Conservation (phyloP, 805 yeast species). For the Clavispora asparagi region DNA sequence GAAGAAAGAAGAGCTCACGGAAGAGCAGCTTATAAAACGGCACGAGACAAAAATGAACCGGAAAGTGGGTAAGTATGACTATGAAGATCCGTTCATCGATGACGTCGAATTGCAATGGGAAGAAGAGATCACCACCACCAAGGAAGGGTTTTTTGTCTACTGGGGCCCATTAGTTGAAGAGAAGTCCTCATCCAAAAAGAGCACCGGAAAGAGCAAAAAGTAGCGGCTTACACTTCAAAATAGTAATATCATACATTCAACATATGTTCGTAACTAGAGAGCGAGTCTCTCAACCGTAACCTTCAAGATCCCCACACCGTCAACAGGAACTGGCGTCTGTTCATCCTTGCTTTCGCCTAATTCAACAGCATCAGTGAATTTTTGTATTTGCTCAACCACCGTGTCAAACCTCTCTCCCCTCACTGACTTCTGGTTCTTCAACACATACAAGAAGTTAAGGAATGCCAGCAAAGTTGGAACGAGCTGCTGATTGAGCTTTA, state of each 20-base stretch:
- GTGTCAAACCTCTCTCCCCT: constrained; percentile 10
- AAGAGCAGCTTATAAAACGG: constrained; percentile 40
- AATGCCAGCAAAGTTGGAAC: constrained; percentile 48
- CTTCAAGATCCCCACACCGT: constrained; percentile 29
- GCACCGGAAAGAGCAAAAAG: constrained; percentile 23
- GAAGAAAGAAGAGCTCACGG: constrained; percentile 27
- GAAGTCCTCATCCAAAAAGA: constrained; percentile 23
- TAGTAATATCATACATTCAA: background rate
- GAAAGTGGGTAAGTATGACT: constrained; percentile 86
- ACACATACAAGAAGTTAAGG: constrained; percentile 46
- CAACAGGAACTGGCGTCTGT: constrained; percentile 16
- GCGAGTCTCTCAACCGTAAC: constrained; percentile 32
- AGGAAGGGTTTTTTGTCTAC: constrained; percentile 93
- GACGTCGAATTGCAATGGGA: constrained; percentile 91
- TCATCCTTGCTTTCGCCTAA: constrained; percentile 15
- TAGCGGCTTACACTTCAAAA: background rate
- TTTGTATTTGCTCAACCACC: constrained; percentile 13
- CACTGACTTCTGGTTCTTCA: constrained; percentile 20
- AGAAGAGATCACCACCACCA: constrained; percentile 86
- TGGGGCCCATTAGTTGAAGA: constrained; percentile 83
- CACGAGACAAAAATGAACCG: constrained; percentile 52
- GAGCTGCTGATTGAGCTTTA: constrained; percentile 17
- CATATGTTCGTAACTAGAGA: background rate
- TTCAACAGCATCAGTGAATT: constrained; percentile 14
- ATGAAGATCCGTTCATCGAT: constrained; percentile 93